Conservation (phyloP, 306 rosid genomes). For the Quercus gilva region DNA sequence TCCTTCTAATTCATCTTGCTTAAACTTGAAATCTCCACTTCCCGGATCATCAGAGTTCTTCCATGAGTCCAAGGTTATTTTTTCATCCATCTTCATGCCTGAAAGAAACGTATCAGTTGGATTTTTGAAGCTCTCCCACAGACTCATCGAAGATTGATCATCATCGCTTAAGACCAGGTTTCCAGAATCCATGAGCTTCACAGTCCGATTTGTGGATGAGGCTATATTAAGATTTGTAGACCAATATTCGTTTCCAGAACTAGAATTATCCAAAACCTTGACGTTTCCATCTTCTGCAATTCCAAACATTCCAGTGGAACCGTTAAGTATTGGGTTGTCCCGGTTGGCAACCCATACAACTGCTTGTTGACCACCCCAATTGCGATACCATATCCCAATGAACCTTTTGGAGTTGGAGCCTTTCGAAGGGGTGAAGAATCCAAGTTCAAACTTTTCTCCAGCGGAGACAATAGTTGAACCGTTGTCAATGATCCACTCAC, state of each 20-base stretch:
- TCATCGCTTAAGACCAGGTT: neutral
- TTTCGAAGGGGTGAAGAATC: conserved; percentile 30
- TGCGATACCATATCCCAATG: neutral
- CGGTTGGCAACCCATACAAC: neutral
- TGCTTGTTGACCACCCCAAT: neutral
- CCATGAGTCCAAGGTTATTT: neutral
- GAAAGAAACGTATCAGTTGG: neutral
- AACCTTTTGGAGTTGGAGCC: neutral
- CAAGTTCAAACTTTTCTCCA: conserved; percentile 18
- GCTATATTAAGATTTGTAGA: neutral
- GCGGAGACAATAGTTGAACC: conserved; percentile 25
- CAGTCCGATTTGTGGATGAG: neutral
- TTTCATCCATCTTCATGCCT: neutral
- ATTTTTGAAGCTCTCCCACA: neutral
- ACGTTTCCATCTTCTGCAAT: neutral
- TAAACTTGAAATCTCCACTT: neutral
- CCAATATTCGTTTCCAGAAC: neutral
- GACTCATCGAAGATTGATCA: neutral
- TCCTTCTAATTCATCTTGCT: neutral
- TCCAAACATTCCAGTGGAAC: neutral
- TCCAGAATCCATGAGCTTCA: neutral
- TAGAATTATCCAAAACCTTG: neutral
- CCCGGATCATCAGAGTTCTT: neutral
- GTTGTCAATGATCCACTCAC: neutral
- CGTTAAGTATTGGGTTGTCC: neutral